A percentile compares a stretch with the other conserved stretches of the same genome.
phyloP scores from a whole-genome alignment of 257 asterid genomes.

The Solanum habrochaites region DNA sequence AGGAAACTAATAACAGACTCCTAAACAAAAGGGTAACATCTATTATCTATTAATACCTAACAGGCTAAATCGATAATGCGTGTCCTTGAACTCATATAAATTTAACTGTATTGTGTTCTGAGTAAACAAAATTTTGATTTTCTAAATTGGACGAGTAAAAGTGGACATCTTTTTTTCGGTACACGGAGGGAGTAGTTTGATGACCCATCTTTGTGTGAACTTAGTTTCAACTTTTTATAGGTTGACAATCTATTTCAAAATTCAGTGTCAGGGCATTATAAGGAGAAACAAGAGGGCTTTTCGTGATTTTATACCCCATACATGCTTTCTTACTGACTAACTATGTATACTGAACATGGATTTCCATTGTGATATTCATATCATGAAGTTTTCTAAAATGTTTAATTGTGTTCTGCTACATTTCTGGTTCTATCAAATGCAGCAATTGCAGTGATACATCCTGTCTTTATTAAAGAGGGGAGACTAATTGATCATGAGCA shows the following conservation, averaged over 20 bases:
- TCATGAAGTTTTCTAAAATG: background rate
- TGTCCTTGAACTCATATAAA: background rate
- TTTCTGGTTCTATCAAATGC: constrained; percentile 22
- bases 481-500: constrained; percentile 34
- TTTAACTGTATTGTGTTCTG: background rate
- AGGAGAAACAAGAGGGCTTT: background rate
- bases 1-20: background rate
- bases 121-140: background rate
- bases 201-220: background rate
- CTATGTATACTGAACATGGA: background rate
- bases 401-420: background rate
- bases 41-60: background rate
- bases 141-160: background rate
- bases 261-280: background rate
- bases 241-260: background rate
- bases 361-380: background rate
- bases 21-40: background rate
- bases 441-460: constrained; percentile 56
- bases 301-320: background rate
- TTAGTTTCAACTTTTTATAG: background rate
- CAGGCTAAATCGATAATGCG: background rate
- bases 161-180: background rate
- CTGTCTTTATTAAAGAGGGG: constrained; percentile 60
- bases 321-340: background rate
- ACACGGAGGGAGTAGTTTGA: background rate